Evolutionary conservation across 495 filamentous ascomycete species (phyloP).

Genomic region (Letharia columbiana): DNA sequence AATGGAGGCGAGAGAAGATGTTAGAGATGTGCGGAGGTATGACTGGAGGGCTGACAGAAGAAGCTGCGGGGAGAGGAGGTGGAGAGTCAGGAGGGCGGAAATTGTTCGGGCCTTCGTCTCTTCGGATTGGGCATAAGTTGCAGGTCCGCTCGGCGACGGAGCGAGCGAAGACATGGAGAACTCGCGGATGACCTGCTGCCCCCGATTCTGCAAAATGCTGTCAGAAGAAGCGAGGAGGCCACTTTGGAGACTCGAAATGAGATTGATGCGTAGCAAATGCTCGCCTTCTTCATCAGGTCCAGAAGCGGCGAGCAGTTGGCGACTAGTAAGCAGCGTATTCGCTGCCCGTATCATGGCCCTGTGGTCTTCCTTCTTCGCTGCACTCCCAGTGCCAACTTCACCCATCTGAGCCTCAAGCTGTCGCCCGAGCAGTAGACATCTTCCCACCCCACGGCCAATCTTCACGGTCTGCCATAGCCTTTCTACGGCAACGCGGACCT

Average conservation of each 20-base stretch:
- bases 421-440: slow-evolving; percentile 69
- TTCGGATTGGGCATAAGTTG: slow-evolving; percentile 70
- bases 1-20: slow-evolving; percentile 62
- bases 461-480: slow-evolving; percentile 71
- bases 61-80: slow-evolving; percentile 68
- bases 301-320: slow-evolving; percentile 59
- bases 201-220: slow-evolving; percentile 52
- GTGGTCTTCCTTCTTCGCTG: slow-evolving; percentile 56
- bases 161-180: slow-evolving; percentile 71
- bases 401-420: slow-evolving; percentile 78
- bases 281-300: slow-evolving; percentile 63
- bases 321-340: slow-evolving; percentile 62
- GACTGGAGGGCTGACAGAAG: slow-evolving; percentile 70
- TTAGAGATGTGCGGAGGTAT: slow-evolving; percentile 68
- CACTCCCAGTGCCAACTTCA: slow-evolving; percentile 45
- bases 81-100: slow-evolving; percentile 69
- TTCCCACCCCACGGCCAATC: slow-evolving; percentile 62
- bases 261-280: slow-evolving; percentile 61
- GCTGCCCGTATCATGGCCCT: slow-evolving; percentile 70
- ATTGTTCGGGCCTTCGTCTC: slow-evolving; percentile 64
- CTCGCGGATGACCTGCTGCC: slow-evolving; percentile 72
- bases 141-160: slow-evolving; percentile 27
- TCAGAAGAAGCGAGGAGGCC: slow-evolving; percentile 64
- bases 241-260: slow-evolving; percentile 56
- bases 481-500: slow-evolving; percentile 62